Percentiles rank a stretch among this genome's conserved stretches.
phyloP scores from a whole-genome alignment of 352 stramenopile genomes.

The Blastocystis sp. region DNA sequence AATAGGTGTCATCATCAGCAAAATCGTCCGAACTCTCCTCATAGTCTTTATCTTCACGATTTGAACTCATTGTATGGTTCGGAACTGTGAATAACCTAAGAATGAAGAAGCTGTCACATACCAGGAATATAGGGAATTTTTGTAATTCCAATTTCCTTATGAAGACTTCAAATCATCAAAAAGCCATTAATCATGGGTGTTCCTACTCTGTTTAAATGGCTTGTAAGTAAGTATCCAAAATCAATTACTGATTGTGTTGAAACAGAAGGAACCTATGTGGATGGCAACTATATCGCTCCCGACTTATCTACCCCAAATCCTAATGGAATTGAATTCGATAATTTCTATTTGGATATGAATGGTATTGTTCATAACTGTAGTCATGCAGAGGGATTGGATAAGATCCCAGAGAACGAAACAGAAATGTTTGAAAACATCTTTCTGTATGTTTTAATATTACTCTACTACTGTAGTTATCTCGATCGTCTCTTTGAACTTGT shows the following conservation, averaged over 20 bases:
- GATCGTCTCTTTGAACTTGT: constrained; percentile 87
- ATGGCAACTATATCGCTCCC: constrained; percentile 73
- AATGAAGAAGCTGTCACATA: neutral
- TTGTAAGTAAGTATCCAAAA: constrained; percentile 96
- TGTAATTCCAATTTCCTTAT: neutral
- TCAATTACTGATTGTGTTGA: constrained; percentile 83
- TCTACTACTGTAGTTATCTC: constrained; percentile 77
- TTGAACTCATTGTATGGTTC: neutral
- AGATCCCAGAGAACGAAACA: constrained; percentile 83
- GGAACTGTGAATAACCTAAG: neutral
- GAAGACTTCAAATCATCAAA: neutral
- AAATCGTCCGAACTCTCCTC: constrained; percentile 23
- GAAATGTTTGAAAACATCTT: constrained; percentile 94
- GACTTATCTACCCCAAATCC: constrained; percentile 80
- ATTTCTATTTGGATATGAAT: constrained; percentile 99
- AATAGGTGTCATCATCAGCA: constrained; percentile 37
- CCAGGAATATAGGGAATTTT: neutral
- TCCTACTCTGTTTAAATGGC: constrained; percentile 96
- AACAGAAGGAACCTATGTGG: constrained; percentile 69
- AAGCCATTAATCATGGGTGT: constrained; percentile 83
- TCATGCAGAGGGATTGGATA: constrained; percentile 80
- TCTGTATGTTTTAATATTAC: constrained; percentile 68
- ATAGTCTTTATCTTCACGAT: neutral
- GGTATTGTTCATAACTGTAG: constrained; percentile 96
- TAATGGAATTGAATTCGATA: constrained; percentile 87